Base-by-base conservation (phyloP, 768 basidiomycete genomes). In the Suillus plorans region DNA sequence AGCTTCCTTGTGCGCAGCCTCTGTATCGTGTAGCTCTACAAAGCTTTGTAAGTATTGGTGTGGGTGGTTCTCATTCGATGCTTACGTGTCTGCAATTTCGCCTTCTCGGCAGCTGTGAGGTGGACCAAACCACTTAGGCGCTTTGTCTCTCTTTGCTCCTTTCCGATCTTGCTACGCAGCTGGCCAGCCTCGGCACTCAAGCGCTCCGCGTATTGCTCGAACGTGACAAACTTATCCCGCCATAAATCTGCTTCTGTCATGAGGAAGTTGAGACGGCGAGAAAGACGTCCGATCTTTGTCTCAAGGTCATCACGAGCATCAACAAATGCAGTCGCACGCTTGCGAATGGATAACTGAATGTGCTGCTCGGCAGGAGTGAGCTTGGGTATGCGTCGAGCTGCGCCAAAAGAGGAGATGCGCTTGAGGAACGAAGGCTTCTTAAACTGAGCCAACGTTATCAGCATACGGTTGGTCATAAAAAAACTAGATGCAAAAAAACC, bases 251-350 rank as follows among this genome's bases (percentile, higher is more conserved):
- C 88, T 76, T 94, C 93, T 1, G 92, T 93, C 91, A 95, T 93
- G 70, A 95, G 81, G 82, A 94, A 95, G 79, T 94, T 94, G 68
- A 95, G 85, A 58, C 94, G 84, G 62, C 93, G 85, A 52, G 89
- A 91, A 37, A 95, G 83, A 49, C 94, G 87, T 37, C 93, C 94
- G 68, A 95, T 94, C 83, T 95, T 96, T 55, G 92, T 92, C 80
- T 97, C 95, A 28, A 97, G 86, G 70, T 95, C 94, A 74, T 96
- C 95, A 42, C 95, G 85, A 13, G 94, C 92, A 73, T 97, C 94
- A 47, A 97, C 94, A 70, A 96, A 97, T 44, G 94, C 94, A 4
- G 90, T 91, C n/a, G 95, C 95, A 49, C 95, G 90, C 75, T 92
- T 92, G 68, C 95, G 89, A 75, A 97, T 95, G 61, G 94, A 94